phyloP scores from a whole-genome alignment of 225 moss, liverwort and hornwort species.

The Sphagnum contortum region DNA sequence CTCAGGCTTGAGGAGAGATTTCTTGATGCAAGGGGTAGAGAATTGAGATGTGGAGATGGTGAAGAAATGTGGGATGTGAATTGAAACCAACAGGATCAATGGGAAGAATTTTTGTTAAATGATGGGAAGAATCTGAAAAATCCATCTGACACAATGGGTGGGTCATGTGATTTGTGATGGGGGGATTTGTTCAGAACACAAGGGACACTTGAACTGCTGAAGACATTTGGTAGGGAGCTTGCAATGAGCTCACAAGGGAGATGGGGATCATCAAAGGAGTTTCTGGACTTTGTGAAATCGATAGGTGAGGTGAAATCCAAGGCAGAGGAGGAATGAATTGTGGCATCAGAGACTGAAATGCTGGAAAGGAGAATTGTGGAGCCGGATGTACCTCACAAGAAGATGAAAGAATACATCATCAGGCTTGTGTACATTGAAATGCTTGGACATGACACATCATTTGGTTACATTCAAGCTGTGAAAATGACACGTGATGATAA shows the following conservation, averaged over 20 bases:
- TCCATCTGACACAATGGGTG: too few species aligned
- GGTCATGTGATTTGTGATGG: too few species aligned
- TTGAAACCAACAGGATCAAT: too few species aligned
- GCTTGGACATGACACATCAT: constrained; percentile 96
- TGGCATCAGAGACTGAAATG: constrained; percentile 68
- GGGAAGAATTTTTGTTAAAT: too few species aligned
- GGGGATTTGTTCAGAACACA: constrained; percentile 22
- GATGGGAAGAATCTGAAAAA: too few species aligned
- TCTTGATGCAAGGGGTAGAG: too few species aligned
- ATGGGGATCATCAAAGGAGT: constrained; percentile 83
- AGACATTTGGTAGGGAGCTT: constrained; percentile 93
- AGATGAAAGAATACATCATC: constrained; percentile 98
- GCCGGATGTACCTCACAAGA: constrained; percentile 90
- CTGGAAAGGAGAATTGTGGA: constrained; percentile 78
- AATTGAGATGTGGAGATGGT: too few species aligned
- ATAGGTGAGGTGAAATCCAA: constrained; percentile 98
- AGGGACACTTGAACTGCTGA: constrained; percentile 88
- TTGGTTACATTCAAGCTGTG: constrained; percentile 92
- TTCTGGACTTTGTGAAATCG: constrained; percentile 86
- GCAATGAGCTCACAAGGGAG: constrained; percentile 83
- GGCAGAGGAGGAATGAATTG: constrained; percentile 94
- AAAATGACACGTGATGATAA: constrained; percentile 99
- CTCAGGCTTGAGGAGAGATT: too few species aligned
- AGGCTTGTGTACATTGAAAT: constrained; percentile 98
- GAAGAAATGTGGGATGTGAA: too few species aligned